These are phyloP conservation scores for Effrenium voratum DNA, from an alignment of 73 alveolate species.

Conservation along the genomic window DNA sequence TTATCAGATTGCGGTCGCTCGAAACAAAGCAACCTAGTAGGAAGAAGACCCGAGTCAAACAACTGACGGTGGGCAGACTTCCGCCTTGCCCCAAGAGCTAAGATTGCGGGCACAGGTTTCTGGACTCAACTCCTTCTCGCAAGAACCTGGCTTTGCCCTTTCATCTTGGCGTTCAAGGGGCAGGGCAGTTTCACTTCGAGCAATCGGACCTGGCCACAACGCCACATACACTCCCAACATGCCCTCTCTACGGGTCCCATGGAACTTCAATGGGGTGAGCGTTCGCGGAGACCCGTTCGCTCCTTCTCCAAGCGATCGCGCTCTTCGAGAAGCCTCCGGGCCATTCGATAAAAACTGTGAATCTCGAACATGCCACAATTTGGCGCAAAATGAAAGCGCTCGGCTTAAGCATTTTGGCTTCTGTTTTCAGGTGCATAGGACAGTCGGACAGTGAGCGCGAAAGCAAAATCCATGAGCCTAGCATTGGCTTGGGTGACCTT, in stretches of 20 bases:
- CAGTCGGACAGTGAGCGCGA: background rate
- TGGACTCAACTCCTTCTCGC: no score
- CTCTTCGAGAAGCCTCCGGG: conserved; percentile 68
- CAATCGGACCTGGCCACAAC: background rate
- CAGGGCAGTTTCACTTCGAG: background rate
- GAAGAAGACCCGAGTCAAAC: no score
- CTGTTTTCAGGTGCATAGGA: no score
- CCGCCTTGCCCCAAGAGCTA: no score
- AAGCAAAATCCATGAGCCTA: background rate
- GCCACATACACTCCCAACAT: background rate
- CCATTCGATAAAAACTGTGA: background rate
- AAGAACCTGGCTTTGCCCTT: no score
- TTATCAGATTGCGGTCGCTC: no score
- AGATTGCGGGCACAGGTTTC: no score
- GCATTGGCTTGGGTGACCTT: conserved; percentile 83
- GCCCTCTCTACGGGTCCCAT: background rate
- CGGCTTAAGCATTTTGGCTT: no score
- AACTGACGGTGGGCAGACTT: no score
- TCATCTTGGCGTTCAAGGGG: no score
- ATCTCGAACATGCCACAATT: background rate
- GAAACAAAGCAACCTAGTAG: no score
- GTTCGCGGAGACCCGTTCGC: background rate
- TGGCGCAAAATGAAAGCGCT: background rate
- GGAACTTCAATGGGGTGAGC: background rate
- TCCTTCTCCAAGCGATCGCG: conserved; percentile 84